A percentile compares a stretch with the other conserved stretches of the same genome.
Evolutionary conservation across 2,329 filamentous ascomycete species (phyloP).

Genomic region (Verticillium tricorpus): DNA sequence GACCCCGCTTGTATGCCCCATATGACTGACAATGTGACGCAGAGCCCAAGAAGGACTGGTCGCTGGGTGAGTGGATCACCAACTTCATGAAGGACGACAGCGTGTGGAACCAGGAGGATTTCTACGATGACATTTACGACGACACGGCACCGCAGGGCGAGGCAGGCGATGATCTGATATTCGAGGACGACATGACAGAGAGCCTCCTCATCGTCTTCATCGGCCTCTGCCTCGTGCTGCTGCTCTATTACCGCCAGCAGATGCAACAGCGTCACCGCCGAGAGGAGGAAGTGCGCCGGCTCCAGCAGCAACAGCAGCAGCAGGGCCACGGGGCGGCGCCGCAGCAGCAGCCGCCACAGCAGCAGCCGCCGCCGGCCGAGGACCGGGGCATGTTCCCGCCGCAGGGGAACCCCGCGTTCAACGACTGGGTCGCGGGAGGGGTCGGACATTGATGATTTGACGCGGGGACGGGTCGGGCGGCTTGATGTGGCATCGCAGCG

Average conservation of each 20-base stretch:
- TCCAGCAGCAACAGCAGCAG: slow-evolving; percentile 18
- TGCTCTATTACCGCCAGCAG: slow-evolving; percentile 78
- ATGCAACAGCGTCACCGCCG: slow-evolving; percentile 54
- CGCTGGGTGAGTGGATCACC: slow-evolving; percentile 78
- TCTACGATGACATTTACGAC: slow-evolving; percentile 51
- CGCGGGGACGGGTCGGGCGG: background rate
- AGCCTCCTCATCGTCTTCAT: slow-evolving; percentile 79
- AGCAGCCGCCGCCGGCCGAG: slow-evolving; percentile 28
- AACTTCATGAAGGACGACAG: slow-evolving; percentile 72
- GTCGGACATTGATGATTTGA: slow-evolving; percentile 51
- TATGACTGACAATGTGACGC: slow-evolving; percentile 3
- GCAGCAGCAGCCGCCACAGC: slow-evolving; percentile 3
- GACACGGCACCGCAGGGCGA: slow-evolving; percentile 57
- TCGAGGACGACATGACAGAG: slow-evolving; percentile 68
- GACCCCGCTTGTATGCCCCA: background rate
- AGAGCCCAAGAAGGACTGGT: slow-evolving; percentile 70
- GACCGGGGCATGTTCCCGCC: slow-evolving; percentile 37
- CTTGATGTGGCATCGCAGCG: background rate
- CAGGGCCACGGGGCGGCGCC: slow-evolving; percentile 2
- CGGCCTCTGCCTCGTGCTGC: slow-evolving; percentile 65
- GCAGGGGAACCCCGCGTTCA: slow-evolving; percentile 62
- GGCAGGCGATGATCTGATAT: background rate
- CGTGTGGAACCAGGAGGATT: slow-evolving; percentile 53
- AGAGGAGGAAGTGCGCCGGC: slow-evolving; percentile 30
- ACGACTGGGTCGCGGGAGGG: slow-evolving; percentile 59